A percentile compares a stretch with the other conserved stretches of the same genome.
Evolutionary conservation across 768 basidiomycete genomes (phyloP).

Genomic region (Phylloporus sp.): DNA sequence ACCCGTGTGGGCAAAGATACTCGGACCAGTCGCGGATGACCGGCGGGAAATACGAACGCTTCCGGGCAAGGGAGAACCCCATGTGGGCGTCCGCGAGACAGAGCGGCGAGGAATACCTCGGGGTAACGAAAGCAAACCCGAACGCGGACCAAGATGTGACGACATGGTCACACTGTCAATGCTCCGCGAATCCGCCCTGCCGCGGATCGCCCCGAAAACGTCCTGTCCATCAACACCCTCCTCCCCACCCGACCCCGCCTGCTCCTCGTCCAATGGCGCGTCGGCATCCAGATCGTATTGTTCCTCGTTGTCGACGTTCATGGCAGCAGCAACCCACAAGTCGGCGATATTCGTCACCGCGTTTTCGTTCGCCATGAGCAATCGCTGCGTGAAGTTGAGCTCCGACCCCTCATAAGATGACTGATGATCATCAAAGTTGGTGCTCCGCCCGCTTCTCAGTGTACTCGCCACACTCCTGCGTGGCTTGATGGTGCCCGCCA

Average conservation of each 20-base stretch:
- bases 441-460: slow-evolving; percentile 47
- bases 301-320: slow-evolving; percentile 90
- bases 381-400: slow-evolving; percentile 81
- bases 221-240: slow-evolving; percentile 36
- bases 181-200: slow-evolving; percentile 15
- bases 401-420: slow-evolving; percentile 44
- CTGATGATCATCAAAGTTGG: slow-evolving; percentile 38
- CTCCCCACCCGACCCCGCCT: slow-evolving; percentile 39
- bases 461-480: slow-evolving; percentile 53
- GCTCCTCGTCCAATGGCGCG: slow-evolving; percentile 22
- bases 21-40: slow-evolving; percentile 56
- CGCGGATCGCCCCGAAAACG: slow-evolving; percentile 14
- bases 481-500: slow-evolving; percentile 45
- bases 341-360: slow-evolving; percentile 93
- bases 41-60: slow-evolving; percentile 41
- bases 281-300: slow-evolving; percentile 49
- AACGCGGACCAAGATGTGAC: slow-evolving; percentile 19
- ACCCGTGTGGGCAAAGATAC: slow-evolving; percentile 81
- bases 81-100: slow-evolving; percentile 22
- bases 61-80: slow-evolving; percentile 31
- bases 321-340: slow-evolving; percentile 95
- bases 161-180: slow-evolving; percentile 16
- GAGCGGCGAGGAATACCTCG: slow-evolving; percentile 31
- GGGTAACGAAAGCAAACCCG: slow-evolving; percentile 25
- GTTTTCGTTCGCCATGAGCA: slow-evolving; percentile 91